phyloP scores from a whole-genome alignment of 1,284 basidiomycete genomes.

The Pseudozyma tsukubaensis region DNA sequence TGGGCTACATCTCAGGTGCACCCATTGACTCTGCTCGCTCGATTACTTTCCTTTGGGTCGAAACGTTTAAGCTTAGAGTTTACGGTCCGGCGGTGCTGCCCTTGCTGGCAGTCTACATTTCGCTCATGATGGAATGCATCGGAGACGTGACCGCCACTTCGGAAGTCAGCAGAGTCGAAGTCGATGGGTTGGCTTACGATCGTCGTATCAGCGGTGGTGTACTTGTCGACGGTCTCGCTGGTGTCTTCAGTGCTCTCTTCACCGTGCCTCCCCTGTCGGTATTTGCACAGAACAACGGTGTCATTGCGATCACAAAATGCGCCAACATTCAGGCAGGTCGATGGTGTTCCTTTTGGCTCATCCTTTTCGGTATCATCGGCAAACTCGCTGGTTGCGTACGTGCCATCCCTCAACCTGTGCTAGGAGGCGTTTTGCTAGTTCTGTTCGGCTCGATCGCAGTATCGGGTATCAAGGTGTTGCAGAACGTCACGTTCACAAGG shows the following conservation, averaged over 20 bases:
- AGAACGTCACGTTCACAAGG: slow-evolving; percentile 76
- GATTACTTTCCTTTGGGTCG: slow-evolving; percentile 73
- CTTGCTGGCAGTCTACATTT: slow-evolving; percentile 80
- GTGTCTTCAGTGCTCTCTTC: slow-evolving; percentile 77
- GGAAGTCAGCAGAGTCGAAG: slow-evolving; percentile 78
- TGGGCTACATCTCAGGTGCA: slow-evolving; percentile 49
- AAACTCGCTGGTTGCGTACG: slow-evolving; percentile 77
- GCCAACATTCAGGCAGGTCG: slow-evolving; percentile 59
- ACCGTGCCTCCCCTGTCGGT: slow-evolving; percentile 82
- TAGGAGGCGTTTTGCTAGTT: slow-evolving; percentile 75
- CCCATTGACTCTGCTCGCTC: slow-evolving; percentile 49
- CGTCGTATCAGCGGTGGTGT: slow-evolving; percentile 85
- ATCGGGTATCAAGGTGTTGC: slow-evolving; percentile 80
- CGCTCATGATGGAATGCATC: slow-evolving; percentile 80
- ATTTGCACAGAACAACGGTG: slow-evolving; percentile 82
- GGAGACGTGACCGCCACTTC: slow-evolving; percentile 87
- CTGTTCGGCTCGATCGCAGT: slow-evolving; percentile 69
- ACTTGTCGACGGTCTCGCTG: slow-evolving; percentile 77
- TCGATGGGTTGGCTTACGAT: slow-evolving; percentile 73
- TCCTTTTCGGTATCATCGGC: slow-evolving; percentile 74
- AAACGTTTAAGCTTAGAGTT: slow-evolving; percentile 81
- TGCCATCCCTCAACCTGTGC: slow-evolving; percentile 79
- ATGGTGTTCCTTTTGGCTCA: slow-evolving; percentile 58
- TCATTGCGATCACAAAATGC: slow-evolving; percentile 69
- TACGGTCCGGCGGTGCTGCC: slow-evolving; percentile 85